These are phyloP conservation scores for Podaxis sp. DNA, from an alignment of 768 basidiomycete genomes.

Conservation along the genomic window DNA sequence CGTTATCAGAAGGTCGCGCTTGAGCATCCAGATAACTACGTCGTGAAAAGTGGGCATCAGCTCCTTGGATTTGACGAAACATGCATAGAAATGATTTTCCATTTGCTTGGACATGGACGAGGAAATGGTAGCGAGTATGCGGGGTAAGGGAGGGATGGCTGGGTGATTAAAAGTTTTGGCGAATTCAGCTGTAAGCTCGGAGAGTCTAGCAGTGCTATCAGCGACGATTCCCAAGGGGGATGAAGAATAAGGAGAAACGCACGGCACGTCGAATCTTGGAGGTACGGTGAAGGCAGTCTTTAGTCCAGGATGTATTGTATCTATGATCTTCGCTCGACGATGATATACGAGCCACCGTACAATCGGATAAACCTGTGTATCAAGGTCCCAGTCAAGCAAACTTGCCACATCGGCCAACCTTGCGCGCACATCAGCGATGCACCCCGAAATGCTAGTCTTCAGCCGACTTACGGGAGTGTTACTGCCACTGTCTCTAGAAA, in stretches of 20 bases:
- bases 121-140: constrained; percentile 75
- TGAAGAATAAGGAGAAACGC: constrained; percentile 31
- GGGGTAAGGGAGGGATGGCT: constrained; percentile 67
- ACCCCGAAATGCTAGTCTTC: background rate
- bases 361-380: constrained; percentile 83
- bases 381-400: constrained; percentile 80
- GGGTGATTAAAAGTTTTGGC: constrained; percentile 55
- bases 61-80: constrained; percentile 71
- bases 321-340: constrained; percentile 85
- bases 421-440: constrained; percentile 5
- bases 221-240: background rate
- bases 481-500: constrained; percentile 76
- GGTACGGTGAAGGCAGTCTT: constrained; percentile 83
- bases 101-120: constrained; percentile 60
- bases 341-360: constrained; percentile 92
- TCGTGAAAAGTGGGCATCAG: constrained; percentile 71
- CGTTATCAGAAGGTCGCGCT: constrained; percentile 80
- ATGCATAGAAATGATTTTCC: constrained; percentile 77
- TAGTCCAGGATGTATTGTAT: constrained; percentile 74
- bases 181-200: constrained; percentile 60
- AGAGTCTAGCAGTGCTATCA: constrained; percentile 36
- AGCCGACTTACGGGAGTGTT: constrained; percentile 67
- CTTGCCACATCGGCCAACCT: constrained; percentile 81
- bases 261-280: constrained; percentile 61
- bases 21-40: constrained; percentile 89